Evolutionary conservation across 805 yeast genomes (phyloP).

Genomic region (Kluyveromyces siamensis): DNA sequence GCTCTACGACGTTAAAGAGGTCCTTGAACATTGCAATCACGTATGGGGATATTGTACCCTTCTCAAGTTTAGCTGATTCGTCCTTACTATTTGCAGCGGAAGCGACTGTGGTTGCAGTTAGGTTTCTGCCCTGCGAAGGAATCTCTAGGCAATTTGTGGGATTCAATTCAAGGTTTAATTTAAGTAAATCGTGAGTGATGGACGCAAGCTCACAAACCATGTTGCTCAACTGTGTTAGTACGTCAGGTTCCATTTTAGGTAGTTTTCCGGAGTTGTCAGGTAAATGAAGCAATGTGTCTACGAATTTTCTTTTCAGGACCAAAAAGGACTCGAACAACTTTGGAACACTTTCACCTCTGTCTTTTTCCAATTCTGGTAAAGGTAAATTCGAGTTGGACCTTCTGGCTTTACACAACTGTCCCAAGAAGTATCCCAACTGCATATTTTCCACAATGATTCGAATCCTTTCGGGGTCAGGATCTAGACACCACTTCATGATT

Average conservation of each 20-base stretch:
- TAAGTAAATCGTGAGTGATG: conserved; percentile 16
- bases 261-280: conserved; percentile 6
- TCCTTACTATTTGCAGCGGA: neutral
- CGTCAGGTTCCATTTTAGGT: conserved; percentile 2
- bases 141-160: conserved; percentile 25
- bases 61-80: neutral
- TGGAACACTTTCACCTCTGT: neutral
- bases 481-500: conserved; percentile 22
- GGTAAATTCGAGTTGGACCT: conserved; percentile 8
- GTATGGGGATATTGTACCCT: conserved; percentile 25
- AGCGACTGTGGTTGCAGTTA: neutral
- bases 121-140: neutral
- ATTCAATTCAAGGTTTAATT: conserved; percentile 19
- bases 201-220: conserved; percentile 17
- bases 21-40: conserved; percentile 21
- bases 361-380: neutral
- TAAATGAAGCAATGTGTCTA: conserved; percentile 10
- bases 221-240: conserved; percentile 11
- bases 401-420: conserved; percentile 18
- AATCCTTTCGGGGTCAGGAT: conserved; percentile 15
- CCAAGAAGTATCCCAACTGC: conserved; percentile 19
- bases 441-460: conserved; percentile 17
- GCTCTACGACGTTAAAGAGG: conserved; percentile 19
- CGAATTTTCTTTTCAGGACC: neutral
- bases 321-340: neutral